Evolutionary conservation across 2,329 filamentous ascomycete species (phyloP), one percentile per base, ranked within the genome.

Genomic region (Pseudocercospora macadamiae): DNA sequence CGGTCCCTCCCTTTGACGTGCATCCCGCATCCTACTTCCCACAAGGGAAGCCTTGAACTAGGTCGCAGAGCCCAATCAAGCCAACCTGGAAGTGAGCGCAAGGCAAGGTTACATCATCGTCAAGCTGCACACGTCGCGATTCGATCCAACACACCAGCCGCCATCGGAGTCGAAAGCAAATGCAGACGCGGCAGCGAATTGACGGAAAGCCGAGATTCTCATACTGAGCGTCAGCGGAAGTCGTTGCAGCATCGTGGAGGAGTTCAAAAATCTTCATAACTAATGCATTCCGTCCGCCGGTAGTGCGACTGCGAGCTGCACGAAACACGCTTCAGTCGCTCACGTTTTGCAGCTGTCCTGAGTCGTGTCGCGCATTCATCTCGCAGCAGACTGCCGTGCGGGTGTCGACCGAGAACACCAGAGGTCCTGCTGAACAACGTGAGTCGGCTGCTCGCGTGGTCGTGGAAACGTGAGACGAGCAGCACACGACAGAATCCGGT

Each of bases 371-470:
- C 18, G 37, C 37, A 19, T 42, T 19, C 37, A 42, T 21, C 28
- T 51, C 32, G 28, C 28, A 51, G 47, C 47, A 32, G 16, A 21
- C 26, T 34, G 19, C 26, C 47, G 16, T 51, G 26, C 26, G 47
- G 26, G 21, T 18, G 45, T 47, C 23, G 42, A 47, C 25, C n/a
- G n/a, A n/a, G n/a, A n/a, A n/a, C n/a, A n/a, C 37, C 28, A 12
- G 28, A 4, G 16, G 18, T n/a, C 39, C 10, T 23, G 9, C 12
- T 16, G 42, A n/a, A 16, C 26, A 18, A 25, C 19, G 42, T 55
- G 39, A 47, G 39, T 55, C 53, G 39, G 19, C 18, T 25, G 53
- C 53, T 47, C 53, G 53, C 39, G 53, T 47, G 53, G 26, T 34
- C 30, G 53, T 48, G 28, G 42, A 18, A 19, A 32, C 19, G 47